These are phyloP conservation scores for Albifimbria verrucaria DNA, from an alignment of 2,329 filamentous ascomycete genomes.

Conservation along the genomic window DNA sequence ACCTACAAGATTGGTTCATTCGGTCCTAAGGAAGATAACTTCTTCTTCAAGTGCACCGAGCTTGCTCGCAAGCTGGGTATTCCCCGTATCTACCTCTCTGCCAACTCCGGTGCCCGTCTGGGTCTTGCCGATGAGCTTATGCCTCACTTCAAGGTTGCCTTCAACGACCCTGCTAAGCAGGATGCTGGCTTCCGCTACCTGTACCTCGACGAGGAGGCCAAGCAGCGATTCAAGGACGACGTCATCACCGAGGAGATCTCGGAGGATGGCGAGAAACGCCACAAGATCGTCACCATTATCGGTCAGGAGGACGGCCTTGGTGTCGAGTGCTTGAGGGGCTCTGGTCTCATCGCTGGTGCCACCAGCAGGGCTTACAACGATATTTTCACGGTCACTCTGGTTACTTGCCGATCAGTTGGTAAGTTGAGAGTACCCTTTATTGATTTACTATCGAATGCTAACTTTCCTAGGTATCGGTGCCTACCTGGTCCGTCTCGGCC, in stretches of 20 bases:
- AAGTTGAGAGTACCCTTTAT: constrained; percentile 27
- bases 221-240: constrained; percentile 77
- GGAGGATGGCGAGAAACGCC: constrained; percentile 83
- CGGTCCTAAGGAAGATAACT: constrained; percentile 92
- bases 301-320: constrained; percentile 94
- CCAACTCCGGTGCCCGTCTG: constrained; percentile 97
- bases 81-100: constrained; percentile 94
- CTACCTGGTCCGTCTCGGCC: constrained; percentile 95
- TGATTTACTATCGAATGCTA: constrained; percentile 22
- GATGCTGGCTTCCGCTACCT: constrained; percentile 95
- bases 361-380: constrained; percentile 97
- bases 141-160: constrained; percentile 94
- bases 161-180: constrained; percentile 80
- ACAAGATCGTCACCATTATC: constrained; percentile 92
- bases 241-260: constrained; percentile 77
- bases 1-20: constrained; percentile 99
- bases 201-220: constrained; percentile 83
- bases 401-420: constrained; percentile 97
- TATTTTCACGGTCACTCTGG: constrained; percentile 96
- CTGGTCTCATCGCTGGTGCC: constrained; percentile 95
- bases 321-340: constrained; percentile 95
- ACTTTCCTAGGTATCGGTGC: constrained; percentile 75
- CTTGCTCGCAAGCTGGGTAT: constrained; percentile 91
- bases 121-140: constrained; percentile 96
- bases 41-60: constrained; percentile 99